Base-by-base conservation (phyloP, 768 basidiomycete species). In the Sutorius australiensis region DNA sequence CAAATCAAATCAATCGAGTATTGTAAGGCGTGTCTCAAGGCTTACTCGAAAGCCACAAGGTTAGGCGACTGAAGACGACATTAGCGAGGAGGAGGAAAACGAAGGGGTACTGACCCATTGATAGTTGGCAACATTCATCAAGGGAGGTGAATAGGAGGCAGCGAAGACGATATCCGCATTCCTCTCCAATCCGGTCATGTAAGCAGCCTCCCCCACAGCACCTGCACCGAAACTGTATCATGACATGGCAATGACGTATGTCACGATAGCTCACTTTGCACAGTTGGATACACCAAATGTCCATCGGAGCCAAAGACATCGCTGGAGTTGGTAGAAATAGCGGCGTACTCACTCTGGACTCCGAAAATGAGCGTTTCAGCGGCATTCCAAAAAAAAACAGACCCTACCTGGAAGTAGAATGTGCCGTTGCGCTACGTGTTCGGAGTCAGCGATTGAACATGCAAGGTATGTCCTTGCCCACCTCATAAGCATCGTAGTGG, bases 181-280 rank as follows among this genome's bases (percentile, higher is more conserved):
- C 28, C 75, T 63, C 33, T 86, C 83, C 12, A 85, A 63, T 3
- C 84, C 83, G 9, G 80, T 85, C 82, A 86, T 84, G 60, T 80
- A 86, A 0, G 80, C 80, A 3, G 82, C 84, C 59, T 85, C 84
- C 16, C 75, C 78, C 6, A 75, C 62, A 14, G 81, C 66, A 51
- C 75, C 80, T 80, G 42, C 16, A 41, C 14, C 10, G 14, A 24
- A 24, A 24, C 24, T 24, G 24, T 24, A 24, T 24, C 24, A 24
- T 4, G 24, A 24, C 24, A 24, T 4, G 24, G 24, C 24, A 24
- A 24, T 2, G 24, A 24, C 24, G 24, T 24, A 4, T 24, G 24
- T 24, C 24, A 24, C 24, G 4, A 24, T 24, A 61, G 10, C 71
- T 44, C 55, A 81, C 80, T 72, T 59, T 77, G 69, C 67, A 83